Base-by-base conservation (phyloP, 441 rosid species). In the Omphalea diandra region DNA sequence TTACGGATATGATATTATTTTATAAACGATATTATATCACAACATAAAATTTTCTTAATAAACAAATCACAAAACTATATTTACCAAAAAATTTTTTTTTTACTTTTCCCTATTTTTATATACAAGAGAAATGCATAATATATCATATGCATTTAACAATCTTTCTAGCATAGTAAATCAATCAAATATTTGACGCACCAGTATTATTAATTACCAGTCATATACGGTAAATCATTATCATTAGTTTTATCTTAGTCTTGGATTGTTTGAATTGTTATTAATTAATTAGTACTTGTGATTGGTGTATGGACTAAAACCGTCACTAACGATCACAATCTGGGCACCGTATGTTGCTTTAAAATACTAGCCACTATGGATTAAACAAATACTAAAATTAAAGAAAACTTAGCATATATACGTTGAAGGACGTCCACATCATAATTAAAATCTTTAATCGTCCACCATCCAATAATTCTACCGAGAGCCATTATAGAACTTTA, bases 261-360 rank as follows among this genome's bases (percentile, higher is more conserved):
- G 41, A 7, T 40, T 26, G 14, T 62, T 62, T 24, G 65, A 40
- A 49, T 41, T 41, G 11, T 62, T 40, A 52, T 24, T 4, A 50
- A 18, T 50, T 5, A 27, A 40, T 40, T 11, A 15, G 44, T 2
- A 40, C 14, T 26, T 54, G 32, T 10, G 33, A 54, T 54, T 7
- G 26, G 8, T 17, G 54, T 2, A 64, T 56, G n/a, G n/a, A n/a
- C 44, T 7, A 71, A 41, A 43, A 22, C 62, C 63, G 53, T 64
- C 75, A 38, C 22, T 18, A 53, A 14, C 43, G 0, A 33, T 53
- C 63, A 63, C 63, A 32, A 43, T 63, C 46, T 18, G 2, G 44
- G 10, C 26, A 10, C 11, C 50, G 32, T 50, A 6, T 1, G 1
- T 0, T 12, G 3, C 46, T 33, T 44, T 67, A 15, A 53, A 68